Evolutionary conservation across 2,329 filamentous ascomycete genomes (phyloP).

Genomic region (Trichoderma afroharzianum): DNA sequence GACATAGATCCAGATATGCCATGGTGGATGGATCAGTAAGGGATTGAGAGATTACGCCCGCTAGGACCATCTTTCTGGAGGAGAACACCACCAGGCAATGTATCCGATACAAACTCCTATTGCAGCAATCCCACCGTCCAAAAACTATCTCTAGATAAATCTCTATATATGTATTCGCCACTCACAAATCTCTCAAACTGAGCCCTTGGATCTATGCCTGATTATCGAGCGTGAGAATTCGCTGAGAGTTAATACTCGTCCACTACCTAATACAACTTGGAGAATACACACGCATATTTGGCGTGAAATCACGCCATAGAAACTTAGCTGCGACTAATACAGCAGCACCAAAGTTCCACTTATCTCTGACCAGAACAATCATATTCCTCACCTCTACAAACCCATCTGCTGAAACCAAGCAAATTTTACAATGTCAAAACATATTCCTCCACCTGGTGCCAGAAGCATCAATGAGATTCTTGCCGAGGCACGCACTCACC

Average conservation of each 20-base stretch:
- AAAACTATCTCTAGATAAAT: background rate
- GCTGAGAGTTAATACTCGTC: background rate
- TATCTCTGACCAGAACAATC: background rate
- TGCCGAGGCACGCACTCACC: slow-evolving; percentile 16
- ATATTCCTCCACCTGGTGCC: slow-evolving; percentile 17
- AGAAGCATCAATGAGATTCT: slow-evolving; percentile 19
- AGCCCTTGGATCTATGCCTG: background rate
- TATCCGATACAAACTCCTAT: background rate
- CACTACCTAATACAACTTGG: background rate
- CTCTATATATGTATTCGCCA: background rate
- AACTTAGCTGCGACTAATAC: background rate
- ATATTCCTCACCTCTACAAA: background rate
- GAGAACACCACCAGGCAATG: background rate
- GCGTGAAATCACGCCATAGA: background rate
- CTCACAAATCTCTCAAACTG: background rate
- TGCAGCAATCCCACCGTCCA: background rate
- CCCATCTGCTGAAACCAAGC: background rate
- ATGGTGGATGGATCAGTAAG: background rate
- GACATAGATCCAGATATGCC: background rate
- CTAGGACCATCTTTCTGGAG: background rate
- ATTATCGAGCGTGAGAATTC: background rate
- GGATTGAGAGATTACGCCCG: background rate
- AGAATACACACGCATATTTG: background rate
- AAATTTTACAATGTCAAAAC: slow-evolving; percentile 12
- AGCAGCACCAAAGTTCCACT: background rate